Percentiles rank a stretch among this genome's conserved stretches.
Evolutionary conservation across 2,329 filamentous ascomycete genomes (phyloP).

Genomic region (Fusarium longipes): DNA sequence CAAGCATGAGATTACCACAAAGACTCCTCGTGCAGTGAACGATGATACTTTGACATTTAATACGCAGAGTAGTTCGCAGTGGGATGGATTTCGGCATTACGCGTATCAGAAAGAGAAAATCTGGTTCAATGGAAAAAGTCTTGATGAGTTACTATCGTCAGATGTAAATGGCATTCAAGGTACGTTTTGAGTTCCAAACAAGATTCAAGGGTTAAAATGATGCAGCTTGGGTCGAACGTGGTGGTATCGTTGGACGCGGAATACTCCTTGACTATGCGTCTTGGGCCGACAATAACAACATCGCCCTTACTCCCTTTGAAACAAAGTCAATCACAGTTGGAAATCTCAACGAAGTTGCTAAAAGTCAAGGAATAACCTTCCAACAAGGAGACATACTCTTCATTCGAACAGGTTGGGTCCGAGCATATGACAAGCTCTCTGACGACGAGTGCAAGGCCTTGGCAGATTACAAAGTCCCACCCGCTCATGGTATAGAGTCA

Average conservation of each 20-base stretch:
- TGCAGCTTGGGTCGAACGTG: constrained; percentile 40
- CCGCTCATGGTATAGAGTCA: constrained; percentile 59
- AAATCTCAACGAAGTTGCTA: constrained; percentile 57
- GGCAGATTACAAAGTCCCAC: constrained; percentile 46
- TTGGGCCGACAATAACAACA: constrained; percentile 55
- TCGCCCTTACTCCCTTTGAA: constrained; percentile 54
- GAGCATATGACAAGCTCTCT: constrained; percentile 55
- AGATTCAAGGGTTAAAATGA: rapidly evolving
- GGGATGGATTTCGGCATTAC: constrained; percentile 55
- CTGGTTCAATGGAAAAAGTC: constrained; percentile 51
- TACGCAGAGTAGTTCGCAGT: constrained; percentile 54
- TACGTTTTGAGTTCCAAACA: background rate
- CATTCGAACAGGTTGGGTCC: constrained; percentile 64
- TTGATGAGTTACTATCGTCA: constrained; percentile 57
- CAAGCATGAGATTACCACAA: constrained; percentile 46
- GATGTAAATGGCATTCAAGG: constrained; percentile 48
- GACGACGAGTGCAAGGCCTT: constrained; percentile 53
- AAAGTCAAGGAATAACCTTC: constrained; percentile 56
- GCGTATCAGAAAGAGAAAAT: constrained; percentile 53
- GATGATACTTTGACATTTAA: constrained; percentile 52
- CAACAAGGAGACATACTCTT: constrained; percentile 67
- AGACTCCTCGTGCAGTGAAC: constrained; percentile 46
- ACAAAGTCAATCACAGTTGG: constrained; percentile 57
- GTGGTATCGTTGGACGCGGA: constrained; percentile 62
- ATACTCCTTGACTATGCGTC: constrained; percentile 64